Base-by-base conservation (phyloP, 2,329 filamentous ascomycete genomes). In the Bimuria novae-zelandiae region DNA sequence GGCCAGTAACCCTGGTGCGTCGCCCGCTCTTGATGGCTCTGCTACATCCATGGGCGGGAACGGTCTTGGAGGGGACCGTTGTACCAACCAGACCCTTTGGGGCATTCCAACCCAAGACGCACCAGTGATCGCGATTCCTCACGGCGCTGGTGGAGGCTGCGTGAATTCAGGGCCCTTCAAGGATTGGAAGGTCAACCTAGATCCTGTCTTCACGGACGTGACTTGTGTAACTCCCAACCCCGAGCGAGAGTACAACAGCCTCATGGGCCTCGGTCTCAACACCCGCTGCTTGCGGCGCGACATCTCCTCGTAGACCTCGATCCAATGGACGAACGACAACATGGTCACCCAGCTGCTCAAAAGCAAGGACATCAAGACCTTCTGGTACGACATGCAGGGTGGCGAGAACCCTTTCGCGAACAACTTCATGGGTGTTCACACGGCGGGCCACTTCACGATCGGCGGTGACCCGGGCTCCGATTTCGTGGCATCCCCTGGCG, bases 61-160 rank as follows among this genome's bases (percentile, higher is more conserved):
- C 47, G 80, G 81, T 35, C 14, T 35, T 7, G 30, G 21, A 23
- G 69, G 54, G 3, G 32, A 52, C 29, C 53, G 53, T 12, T 58
- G 56, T 47, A 55, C 47, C 21, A 58, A 58, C 43, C 56, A 58
- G 25, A 53, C 56, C 0, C 53, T 51, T 25, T 53, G 40, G 1
- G 56, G 56, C 3, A 65, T 68, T 10, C 67, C 67, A 0, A 58
- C 57, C 3, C 64, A 67, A 14, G 52, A 44, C 0, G 30, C 44
- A 0, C 63, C 64, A 11, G 36, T 57, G 16, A 67, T 76, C 51
- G 69, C 62, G 36, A 68, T 80, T 17, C 80, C 77, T 1, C 76
- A 77, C 1, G 83, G 80, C 17, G 72, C 74, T 0, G 82, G 82
- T 19, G 82, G 82, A 36, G 82, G 82, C 2, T 84, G 82, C 59